phyloP scores from a whole-genome alignment of 306 rosid species.

The Neltuma alba region DNA sequence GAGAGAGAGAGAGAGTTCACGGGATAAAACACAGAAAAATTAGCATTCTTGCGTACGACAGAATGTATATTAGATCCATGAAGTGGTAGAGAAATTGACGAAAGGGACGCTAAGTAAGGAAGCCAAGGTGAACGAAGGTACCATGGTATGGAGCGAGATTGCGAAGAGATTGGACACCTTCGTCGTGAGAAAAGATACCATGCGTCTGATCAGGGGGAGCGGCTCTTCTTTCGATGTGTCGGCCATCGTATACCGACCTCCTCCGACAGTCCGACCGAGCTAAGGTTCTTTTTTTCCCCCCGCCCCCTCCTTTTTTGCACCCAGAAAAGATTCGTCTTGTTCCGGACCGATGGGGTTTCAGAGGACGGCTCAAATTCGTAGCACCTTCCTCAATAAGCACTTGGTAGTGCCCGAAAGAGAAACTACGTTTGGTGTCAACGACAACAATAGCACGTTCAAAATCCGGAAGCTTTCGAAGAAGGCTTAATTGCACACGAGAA shows the following conservation, averaged over 20 bases:
- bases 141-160: slow-evolving; percentile 62
- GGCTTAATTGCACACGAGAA: background rate
- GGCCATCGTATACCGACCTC: slow-evolving; percentile 48
- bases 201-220: slow-evolving; percentile 73
- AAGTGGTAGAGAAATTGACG: slow-evolving; percentile 4
- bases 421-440: background rate
- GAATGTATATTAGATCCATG: slow-evolving; percentile 41
- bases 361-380: slow-evolving; percentile 16
- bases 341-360: slow-evolving; percentile 19
- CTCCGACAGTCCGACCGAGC: slow-evolving; percentile 22
- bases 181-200: slow-evolving; percentile 68
- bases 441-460: background rate
- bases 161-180: slow-evolving; percentile 72
- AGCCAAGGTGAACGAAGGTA: slow-evolving; percentile 29
- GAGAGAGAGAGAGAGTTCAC: background rate
- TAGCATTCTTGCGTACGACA: background rate
- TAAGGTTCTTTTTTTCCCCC: too few relatives aligned
- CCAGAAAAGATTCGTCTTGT: background rate
- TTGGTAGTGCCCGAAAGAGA: slow-evolving; percentile 1
- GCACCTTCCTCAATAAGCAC: slow-evolving; percentile 14
- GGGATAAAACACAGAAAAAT: background rate
- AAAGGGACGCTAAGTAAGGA: background rate
- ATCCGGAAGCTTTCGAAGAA: background rate
- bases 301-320: background rate
- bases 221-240: slow-evolving; percentile 75